A percentile compares a stretch with the other conserved stretches of the same genome.
Conservation (phyloP, 495 filamentous ascomycete species). For the Talaromyces stipitatus region DNA sequence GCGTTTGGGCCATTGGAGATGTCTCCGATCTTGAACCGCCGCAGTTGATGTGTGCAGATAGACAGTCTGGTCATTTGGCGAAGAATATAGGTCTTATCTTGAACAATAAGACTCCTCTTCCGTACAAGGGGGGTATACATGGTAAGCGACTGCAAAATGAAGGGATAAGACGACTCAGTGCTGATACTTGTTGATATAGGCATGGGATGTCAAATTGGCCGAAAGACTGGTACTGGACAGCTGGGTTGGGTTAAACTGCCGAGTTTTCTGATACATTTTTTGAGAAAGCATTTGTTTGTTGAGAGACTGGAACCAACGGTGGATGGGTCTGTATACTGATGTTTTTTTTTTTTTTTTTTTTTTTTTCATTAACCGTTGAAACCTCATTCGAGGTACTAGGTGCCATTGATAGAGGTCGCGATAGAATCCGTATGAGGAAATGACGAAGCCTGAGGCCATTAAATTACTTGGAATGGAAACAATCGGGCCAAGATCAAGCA, state of each 20-base stretch:
- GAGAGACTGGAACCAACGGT: neutral
- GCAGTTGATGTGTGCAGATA: neutral
- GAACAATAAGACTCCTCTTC: neutral
- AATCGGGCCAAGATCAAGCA: too few species aligned
- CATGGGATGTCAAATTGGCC: conserved; percentile 3
- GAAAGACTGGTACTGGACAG: neutral
- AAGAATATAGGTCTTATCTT: neutral
- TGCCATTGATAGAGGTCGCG: too few species aligned
- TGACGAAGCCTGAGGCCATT: too few species aligned
- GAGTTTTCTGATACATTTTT: neutral
- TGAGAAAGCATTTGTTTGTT: neutral
- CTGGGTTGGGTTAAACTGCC: neutral
- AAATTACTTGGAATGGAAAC: too few species aligned
- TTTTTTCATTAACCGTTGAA: too few species aligned
- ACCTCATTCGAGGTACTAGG: too few species aligned
- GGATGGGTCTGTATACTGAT: neutral
- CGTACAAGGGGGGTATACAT: neutral
- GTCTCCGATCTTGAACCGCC: conserved; percentile 20
- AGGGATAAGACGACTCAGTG: too few species aligned
- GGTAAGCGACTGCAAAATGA: neutral
- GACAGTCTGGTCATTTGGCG: neutral
- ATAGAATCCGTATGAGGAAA: too few species aligned
- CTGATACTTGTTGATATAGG: neutral
- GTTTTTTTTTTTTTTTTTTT: neutral
- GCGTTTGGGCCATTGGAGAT: conserved; percentile 32